Conservation (phyloP, 495 filamentous ascomycete species). For the Podospora fimiseda region DNA sequence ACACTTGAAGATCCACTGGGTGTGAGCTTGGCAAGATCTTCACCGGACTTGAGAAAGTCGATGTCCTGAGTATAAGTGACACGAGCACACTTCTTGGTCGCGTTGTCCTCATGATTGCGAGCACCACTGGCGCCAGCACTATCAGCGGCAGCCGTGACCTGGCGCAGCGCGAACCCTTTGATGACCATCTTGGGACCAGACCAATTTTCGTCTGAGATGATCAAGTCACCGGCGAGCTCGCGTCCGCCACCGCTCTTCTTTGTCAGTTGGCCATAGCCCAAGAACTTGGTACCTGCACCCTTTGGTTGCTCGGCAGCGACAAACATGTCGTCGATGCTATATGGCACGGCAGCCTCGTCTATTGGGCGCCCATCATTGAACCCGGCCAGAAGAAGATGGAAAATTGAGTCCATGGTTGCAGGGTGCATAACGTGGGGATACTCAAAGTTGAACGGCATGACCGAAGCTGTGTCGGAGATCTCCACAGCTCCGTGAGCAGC, state of each 20-base stretch:
- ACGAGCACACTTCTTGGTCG: background rate
- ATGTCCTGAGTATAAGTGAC: background rate
- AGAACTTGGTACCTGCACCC: background rate
- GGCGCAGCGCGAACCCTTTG: background rate
- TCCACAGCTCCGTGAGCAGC: background rate
- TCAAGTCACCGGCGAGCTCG: background rate
- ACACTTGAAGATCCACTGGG: background rate
- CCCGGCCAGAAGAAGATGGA: background rate
- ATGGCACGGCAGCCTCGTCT: background rate
- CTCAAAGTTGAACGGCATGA: conserved; percentile 2
- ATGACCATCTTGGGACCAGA: conserved; percentile 1
- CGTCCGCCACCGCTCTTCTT: background rate
- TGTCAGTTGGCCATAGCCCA: background rate
- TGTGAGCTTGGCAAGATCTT: background rate
- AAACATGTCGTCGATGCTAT: conserved; percentile 2
- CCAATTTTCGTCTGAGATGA: background rate
- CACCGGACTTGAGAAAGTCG: background rate
- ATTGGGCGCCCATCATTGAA: conserved; percentile 1
- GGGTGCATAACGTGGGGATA: conserved; percentile 2
- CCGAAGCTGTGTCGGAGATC: background rate
- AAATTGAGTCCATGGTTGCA: background rate
- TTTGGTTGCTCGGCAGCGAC: background rate
- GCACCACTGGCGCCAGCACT: background rate
- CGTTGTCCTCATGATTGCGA: background rate
- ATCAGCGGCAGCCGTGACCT: conserved; percentile 1